A percentile compares a stretch with the other conserved stretches of the same genome.
phyloP scores from a whole-genome alignment of 352 stramenopile species.

The Blastocystis sp. region DNA sequence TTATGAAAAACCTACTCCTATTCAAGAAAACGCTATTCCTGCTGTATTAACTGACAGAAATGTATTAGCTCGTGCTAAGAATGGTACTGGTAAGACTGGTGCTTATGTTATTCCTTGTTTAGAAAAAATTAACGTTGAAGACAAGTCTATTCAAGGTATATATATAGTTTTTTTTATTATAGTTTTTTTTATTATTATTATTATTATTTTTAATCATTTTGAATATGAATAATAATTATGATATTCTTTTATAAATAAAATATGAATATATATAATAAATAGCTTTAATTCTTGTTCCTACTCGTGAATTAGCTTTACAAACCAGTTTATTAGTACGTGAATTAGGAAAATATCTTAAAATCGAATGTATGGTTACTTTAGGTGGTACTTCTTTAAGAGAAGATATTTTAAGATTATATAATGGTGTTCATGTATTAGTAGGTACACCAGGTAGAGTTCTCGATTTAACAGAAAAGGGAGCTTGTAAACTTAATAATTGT shows the following conservation, averaged over 20 bases:
- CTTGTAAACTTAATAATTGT: slow-evolving; percentile 82
- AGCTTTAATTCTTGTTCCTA: slow-evolving; percentile 93
- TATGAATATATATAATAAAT: not conserved
- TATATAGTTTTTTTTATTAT: not conserved
- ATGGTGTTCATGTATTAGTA: slow-evolving; percentile 93
- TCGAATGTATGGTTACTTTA: slow-evolving; percentile 92
- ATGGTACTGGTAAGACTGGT: slow-evolving; percentile 95
- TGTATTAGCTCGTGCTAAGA: slow-evolving; percentile 90
- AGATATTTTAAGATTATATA: slow-evolving; percentile 98
- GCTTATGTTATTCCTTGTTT: slow-evolving; percentile 97
- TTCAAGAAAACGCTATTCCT: slow-evolving; percentile 95
- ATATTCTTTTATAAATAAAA: not conserved
- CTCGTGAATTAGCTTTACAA: slow-evolving; percentile 88
- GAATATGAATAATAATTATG: not conserved
- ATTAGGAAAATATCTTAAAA: slow-evolving; percentile 83
- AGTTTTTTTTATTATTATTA: not conserved
- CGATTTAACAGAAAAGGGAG: slow-evolving; percentile 87
- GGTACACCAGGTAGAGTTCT: slow-evolving; percentile 90
- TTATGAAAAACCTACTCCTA: slow-evolving; percentile 90
- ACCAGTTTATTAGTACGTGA: slow-evolving; percentile 87
- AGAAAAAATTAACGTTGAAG: slow-evolving; percentile 87
- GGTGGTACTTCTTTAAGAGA: slow-evolving; percentile 92
- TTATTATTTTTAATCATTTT: not conserved
- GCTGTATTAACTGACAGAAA: slow-evolving; percentile 91
- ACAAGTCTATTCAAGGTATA: slow-evolving; percentile 76